Evolutionary conservation across 495 filamentous ascomycete genomes (phyloP).

Genomic region (Trichoderma parareesei): DNA sequence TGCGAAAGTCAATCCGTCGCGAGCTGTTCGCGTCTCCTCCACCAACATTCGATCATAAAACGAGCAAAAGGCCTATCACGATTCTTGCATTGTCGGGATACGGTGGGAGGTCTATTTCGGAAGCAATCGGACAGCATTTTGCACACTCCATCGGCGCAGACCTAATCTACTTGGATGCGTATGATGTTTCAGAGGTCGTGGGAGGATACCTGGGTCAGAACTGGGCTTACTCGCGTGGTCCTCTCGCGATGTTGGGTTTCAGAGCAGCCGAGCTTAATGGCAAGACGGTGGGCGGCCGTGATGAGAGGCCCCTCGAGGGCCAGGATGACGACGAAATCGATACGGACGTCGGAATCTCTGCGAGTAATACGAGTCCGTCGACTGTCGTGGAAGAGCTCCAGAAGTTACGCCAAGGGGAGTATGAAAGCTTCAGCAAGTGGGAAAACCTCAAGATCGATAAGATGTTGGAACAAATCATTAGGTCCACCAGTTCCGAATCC

Average conservation of each 20-base stretch:
- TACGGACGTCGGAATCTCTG: neutral
- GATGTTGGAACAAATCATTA: conserved; percentile 31
- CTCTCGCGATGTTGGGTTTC: conserved; percentile 56
- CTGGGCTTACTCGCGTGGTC: conserved; percentile 30
- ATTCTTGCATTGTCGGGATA: neutral
- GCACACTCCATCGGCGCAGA: conserved; percentile 61
- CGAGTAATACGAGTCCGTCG: neutral
- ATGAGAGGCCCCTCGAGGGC: neutral
- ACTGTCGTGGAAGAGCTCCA: conserved; percentile 13
- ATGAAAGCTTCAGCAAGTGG: conserved; percentile 26
- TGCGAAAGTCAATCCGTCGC: neutral
- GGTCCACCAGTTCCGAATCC: conserved; percentile 20
- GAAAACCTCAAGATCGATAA: conserved; percentile 35
- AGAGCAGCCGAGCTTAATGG: conserved; percentile 42
- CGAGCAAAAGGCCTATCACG: conserved; percentile 11
- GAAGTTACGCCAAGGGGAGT: conserved; percentile 18
- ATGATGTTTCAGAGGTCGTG: conserved; percentile 71
- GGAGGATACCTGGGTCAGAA: conserved; percentile 65
- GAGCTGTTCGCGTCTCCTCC: neutral
- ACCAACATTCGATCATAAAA: neutral
- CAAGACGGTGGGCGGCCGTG: conserved; percentile 15
- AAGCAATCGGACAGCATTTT: conserved; percentile 32
- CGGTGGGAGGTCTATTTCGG: conserved; percentile 17
- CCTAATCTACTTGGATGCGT: conserved; percentile 66
- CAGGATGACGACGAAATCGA: conserved; percentile 9